Evolutionary conservation across 2,329 filamentous ascomycete species (phyloP).

Genomic region (Botrytis medusae): DNA sequence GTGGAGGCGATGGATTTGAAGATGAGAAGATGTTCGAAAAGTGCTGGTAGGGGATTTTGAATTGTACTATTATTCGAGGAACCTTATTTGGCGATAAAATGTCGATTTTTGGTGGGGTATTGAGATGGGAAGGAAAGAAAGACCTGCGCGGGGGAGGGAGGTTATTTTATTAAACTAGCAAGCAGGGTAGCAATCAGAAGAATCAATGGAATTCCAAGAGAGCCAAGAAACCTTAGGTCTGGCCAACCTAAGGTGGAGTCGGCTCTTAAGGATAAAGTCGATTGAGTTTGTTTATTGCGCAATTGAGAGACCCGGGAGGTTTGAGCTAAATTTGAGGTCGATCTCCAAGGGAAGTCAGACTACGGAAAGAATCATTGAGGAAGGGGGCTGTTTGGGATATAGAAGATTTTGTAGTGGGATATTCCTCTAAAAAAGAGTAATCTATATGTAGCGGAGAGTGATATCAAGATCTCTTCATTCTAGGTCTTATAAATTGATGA

Average conservation of each 20-base stretch:
- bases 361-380: no score
- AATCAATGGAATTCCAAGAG: background rate
- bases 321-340: background rate
- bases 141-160: accelerated
- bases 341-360: no score
- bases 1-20: background rate
- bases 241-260: constrained; percentile 1
- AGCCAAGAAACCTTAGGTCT: constrained; percentile 4
- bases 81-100: background rate
- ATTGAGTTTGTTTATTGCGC: background rate
- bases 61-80: background rate
- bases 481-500: background rate
- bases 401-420: background rate
- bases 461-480: background rate
- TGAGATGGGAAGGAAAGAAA: background rate
- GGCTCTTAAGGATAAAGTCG: background rate
- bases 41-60: background rate
- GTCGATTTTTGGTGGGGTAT: background rate
- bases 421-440: background rate
- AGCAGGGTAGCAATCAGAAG: background rate
- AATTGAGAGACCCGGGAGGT: background rate
- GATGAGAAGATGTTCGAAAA: background rate
- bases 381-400: background rate
- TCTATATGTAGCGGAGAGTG: background rate
- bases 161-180: no score